Conservation (phyloP, 257 asterid species). For the Solanum peruvianum region DNA sequence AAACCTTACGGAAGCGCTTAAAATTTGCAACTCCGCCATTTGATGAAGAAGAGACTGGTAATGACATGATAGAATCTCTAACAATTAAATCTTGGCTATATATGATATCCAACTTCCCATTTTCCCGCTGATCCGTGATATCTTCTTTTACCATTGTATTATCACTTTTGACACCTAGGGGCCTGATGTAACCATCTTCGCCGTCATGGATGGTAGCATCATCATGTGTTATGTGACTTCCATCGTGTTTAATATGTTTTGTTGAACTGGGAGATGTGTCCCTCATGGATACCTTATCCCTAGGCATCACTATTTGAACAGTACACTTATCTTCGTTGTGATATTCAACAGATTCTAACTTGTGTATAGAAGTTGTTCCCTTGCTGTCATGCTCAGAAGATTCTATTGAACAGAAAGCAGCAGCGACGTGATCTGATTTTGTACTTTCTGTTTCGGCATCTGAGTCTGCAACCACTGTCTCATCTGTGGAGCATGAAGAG, state of each 20-base stretch:
- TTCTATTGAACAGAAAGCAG: slow-evolving; percentile 19
- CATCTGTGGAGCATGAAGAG: slow-evolving; percentile 95
- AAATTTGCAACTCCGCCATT: slow-evolving; percentile 34
- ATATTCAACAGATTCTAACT: slow-evolving; percentile 24
- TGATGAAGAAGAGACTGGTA: slow-evolving; percentile 19
- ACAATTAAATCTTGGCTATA: slow-evolving; percentile 77
- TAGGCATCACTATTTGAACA: slow-evolving; percentile 2
- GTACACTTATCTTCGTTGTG: slow-evolving; percentile 19
- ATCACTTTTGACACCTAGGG: slow-evolving; percentile 20
- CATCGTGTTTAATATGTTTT: background rate
- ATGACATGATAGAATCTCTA: slow-evolving; percentile 24
- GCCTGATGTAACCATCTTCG: slow-evolving; percentile 3
- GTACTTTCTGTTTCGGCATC: slow-evolving; percentile 76
- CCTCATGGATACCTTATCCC: slow-evolving; percentile 13
- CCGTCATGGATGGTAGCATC: slow-evolving; percentile 10
- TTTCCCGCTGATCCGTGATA: slow-evolving; percentile 25
- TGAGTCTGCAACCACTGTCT: slow-evolving; percentile 93
- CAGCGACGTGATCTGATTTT: slow-evolving; percentile 32
- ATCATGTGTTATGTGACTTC: slow-evolving; percentile 19
- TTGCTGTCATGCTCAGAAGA: slow-evolving; percentile 37
- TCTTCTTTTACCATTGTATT: slow-evolving; percentile 20
- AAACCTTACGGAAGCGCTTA: slow-evolving; percentile 88
- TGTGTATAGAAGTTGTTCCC: slow-evolving; percentile 12
- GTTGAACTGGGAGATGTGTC: background rate
- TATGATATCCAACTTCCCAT: slow-evolving; percentile 53